Evolutionary conservation across 306 rosid species (phyloP), one percentile per base, ranked within the genome.

Genomic region (Sophora flavescens): DNA sequence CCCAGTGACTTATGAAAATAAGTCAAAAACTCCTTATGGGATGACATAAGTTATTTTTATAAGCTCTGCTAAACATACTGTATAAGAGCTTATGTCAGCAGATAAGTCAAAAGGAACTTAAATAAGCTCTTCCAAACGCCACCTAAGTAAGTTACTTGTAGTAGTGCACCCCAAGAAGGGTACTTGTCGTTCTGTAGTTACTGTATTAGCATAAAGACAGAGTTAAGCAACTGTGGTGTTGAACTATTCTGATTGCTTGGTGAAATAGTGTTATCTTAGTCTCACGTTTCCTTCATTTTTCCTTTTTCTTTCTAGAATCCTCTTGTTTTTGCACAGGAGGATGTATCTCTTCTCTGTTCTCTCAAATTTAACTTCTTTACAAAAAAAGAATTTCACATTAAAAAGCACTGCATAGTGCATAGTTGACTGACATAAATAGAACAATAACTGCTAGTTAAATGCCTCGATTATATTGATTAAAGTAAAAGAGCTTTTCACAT

Each of bases 401-500:
- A 58, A 68, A 44, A 15, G 65, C 6, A 80, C 36, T 33, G 62
- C 66, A 76, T 3, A 69, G 15, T n/a, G 22, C 22, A 22, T 3
- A 69, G 15, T n/a, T 63, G 47, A 62, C 14, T 42, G 51, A 81
- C 53, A 18, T 8, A 14, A 59, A 50, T 36, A 48, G 63, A 65
- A 61, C 1, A 41, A 75, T 6, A 39, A 56, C 70, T 57, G 54
- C 39, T 59, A 82, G 79, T 7, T 77, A 61, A 3, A 78, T 28
- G 68, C 54, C 4, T n/a, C 32, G 18, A 28, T 59, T 32, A 8
- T n/a, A 58, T 57, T 60, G 22, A 22, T 22, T 50, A 75, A 39
- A 68, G 32, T 30, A 12, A 59, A 77, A 30, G 71, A 73, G 75
- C 11, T 41, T 44, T 63, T 70, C 41, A 78, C 88, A 52, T 85